Evolutionary conservation across 495 filamentous ascomycete species (phyloP), one percentile per base, ranked within the genome.

Genomic region (Penicillium paxilli): DNA sequence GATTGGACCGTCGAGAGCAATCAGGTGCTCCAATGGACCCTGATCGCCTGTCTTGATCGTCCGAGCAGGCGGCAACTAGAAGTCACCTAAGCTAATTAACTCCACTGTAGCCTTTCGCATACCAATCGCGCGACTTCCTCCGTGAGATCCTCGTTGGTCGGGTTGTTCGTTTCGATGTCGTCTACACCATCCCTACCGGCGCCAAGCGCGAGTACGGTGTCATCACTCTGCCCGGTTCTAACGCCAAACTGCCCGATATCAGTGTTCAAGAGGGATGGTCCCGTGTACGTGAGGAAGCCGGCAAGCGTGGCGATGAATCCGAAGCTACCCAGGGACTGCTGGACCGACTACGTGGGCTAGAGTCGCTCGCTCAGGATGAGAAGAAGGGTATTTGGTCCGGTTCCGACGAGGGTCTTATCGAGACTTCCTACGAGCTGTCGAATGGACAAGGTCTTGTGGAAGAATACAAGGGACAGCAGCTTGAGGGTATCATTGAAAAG

Each of bases 81-180:
- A 23, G 21, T 40, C 20, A 51, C 10, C 41, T 45, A n/a, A 24
- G 44, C 42, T 57, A 38, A 63, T 25, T 14, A n/a, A 22, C 26
- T 10, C n/a, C 12, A 19, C 23, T 58, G 52, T 51, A 88, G 83
- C 83, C 87, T 17, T 92, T 85, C 59, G 92, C 87, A 33, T 98
- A 96, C 70, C 86, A 92, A 71, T 96, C 95, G 38, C 89, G 95
- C 49, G 94, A 99, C 66, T 93, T 87, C 66, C 82, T 98, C 26
- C 85, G 95, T 51, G 85, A 87, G 44, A 73, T 91, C 37, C 76
- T 87, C 8, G 90, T 99, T 50, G 92, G 92, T 54, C 96, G 96
- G 67, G 80, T 85, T 11, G 73, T 99, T 51, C 86, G 91, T 62
- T 96, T 94, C 81, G 79, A 83, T 25, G 80, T 92, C 24, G 75